Conservation (phyloP, 2,329 filamentous ascomycete species). For the Emergomyces pasteurianus region DNA sequence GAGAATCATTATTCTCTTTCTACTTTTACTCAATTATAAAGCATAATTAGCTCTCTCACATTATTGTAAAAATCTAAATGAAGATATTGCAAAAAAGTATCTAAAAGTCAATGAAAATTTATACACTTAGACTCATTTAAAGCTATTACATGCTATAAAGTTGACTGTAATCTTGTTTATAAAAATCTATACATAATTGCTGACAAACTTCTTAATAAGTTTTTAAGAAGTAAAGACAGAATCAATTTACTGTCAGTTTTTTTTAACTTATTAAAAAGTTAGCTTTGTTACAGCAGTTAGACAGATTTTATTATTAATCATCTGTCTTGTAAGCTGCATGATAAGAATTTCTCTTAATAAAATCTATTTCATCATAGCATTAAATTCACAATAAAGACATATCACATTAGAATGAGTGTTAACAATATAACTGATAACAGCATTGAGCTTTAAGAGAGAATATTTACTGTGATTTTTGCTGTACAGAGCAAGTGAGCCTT, state of each 20-base stretch:
- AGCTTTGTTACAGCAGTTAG: neutral
- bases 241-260: constrained; percentile 3
- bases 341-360: neutral
- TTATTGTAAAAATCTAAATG: neutral
- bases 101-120: neutral
- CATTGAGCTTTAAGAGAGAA: constrained; percentile 3
- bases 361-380: neutral
- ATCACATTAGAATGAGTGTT: too few relatives aligned
- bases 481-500: neutral
- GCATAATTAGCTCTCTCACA: too few relatives aligned
- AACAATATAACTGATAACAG: constrained; percentile 4
- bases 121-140: neutral
- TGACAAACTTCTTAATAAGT: constrained; percentile 1
- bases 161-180: constrained; percentile 1
- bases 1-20: too few relatives aligned
- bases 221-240: neutral
- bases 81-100: neutral
- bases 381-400: too few relatives aligned
- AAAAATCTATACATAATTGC: neutral
- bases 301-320: constrained; percentile 1
- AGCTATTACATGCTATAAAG: neutral
- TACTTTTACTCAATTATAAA: neutral
- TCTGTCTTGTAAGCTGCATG: neutral
- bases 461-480: constrained; percentile 4
- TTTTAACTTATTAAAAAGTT: neutral